Evolutionary conservation across 202 grass and related monocot genomes (phyloP), one percentile per base, ranked within the genome.

Genomic region (Carex arenaria): DNA sequence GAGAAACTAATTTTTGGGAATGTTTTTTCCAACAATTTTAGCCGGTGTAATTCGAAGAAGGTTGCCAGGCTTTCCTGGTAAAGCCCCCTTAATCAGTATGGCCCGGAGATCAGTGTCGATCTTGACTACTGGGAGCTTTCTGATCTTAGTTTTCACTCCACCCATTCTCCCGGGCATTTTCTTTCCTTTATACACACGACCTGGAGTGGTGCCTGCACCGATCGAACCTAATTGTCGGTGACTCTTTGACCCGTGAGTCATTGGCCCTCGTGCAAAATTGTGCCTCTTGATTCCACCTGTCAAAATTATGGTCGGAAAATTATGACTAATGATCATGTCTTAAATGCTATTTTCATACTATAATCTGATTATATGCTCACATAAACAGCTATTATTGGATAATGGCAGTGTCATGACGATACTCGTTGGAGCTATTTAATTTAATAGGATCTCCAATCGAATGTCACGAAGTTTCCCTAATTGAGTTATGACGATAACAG

Each of bases 1-100:
- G 32, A 54, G 8, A 55, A 71, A 62, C 86, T 92, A 98, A 89
- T 84, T 93, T 85, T 98, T 98, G 80, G 93, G 91, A 34, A 99
- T 99, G 85, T 99, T 99, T 45, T 94, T 94, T 69, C 96, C 96
- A 0, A 99, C 96, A 26, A 99, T 99, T 87, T 96, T 99, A 53
- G 96, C 91, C 0, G 96, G 91, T 2, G 93, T 82, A 26, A 94
- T 94, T 54, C 93, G 93, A 22, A 99, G 93, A 67, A 99, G 93
- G 72, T 94, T 99, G 10, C 96, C 72, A 0, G 91, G 93, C 78
- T 99, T 98, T 20, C 96, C 96, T 0, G 96, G 96, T 42, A 94
- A 85, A 17, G 96, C 93, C 0, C 96, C 96, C 82, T 95, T 99
- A 83, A 99, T 86, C 91, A 99, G 87, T 54, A 99, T 56, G 4